A percentile compares a stretch with the other conserved stretches of the same genome.
Conservation (phyloP, 176 grass and related monocot genomes). For the Ampelocalamus luodianensis region DNA sequence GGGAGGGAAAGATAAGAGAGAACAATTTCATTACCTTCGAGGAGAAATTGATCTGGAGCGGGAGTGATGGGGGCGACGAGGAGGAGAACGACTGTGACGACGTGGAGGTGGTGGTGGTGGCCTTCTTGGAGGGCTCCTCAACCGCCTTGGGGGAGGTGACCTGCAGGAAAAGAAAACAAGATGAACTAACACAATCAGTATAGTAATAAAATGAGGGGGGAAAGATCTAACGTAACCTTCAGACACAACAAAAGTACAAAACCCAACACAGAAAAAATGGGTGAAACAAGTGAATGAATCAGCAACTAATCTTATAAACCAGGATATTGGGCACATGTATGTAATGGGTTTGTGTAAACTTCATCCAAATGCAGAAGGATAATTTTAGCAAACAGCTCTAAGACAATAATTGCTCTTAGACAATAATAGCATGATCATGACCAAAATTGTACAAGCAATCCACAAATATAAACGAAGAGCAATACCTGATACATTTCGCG, state of each 20-base stretch:
- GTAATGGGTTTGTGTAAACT: not conserved
- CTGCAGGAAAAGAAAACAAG: conserved; percentile 37
- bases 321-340: not conserved
- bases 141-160: conserved; percentile 87
- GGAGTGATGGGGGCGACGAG: conserved; percentile 75
- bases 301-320: not conserved
- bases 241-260: not conserved
- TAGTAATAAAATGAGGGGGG: not conserved
- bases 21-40: conserved; percentile 66
- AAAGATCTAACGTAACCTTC: not conserved
- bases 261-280: not conserved
- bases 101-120: conserved; percentile 77
- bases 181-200: not conserved
- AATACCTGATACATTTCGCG: conserved; percentile 10
- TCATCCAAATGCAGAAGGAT: not conserved
- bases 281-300: conserved; percentile 6
- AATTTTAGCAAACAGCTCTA: conserved; percentile 2
- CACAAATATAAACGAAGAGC: not conserved
- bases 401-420: not conserved
- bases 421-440: not conserved
- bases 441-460: not conserved
- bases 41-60: conserved; percentile 89
- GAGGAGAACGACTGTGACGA: conserved; percentile 76
- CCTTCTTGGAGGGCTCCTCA: conserved; percentile 95
- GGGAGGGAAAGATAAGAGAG: not conserved